These are phyloP conservation scores for Evansstolkia leycettana DNA, from an alignment of 495 filamentous ascomycete species.

Conservation along the genomic window DNA sequence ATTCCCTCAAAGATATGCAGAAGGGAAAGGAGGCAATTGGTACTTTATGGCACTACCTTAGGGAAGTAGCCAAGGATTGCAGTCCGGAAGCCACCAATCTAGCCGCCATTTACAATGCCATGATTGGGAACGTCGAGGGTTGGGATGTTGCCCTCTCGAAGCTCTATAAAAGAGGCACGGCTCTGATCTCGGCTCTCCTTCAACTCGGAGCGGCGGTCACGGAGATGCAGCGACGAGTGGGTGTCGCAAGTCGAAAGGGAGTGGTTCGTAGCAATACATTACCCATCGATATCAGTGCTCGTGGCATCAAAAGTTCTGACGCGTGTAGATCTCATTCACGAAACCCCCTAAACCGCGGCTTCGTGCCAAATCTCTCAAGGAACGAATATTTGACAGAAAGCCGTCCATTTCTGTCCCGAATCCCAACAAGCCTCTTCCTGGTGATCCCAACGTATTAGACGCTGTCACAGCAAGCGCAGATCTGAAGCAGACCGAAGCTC, in stretches of 20 bases:
- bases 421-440: constrained; percentile 24
- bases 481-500: constrained; percentile 4
- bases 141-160: constrained; percentile 66
- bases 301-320: constrained; percentile 1
- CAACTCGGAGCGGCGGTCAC: constrained; percentile 53
- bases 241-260: constrained; percentile 56
- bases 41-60: constrained; percentile 66
- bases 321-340: constrained; percentile 12
- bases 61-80: constrained; percentile 45
- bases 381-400: constrained; percentile 14
- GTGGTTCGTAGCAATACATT: constrained; percentile 18
- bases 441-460: constrained; percentile 14
- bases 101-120: constrained; percentile 57
- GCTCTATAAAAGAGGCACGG: constrained; percentile 50
- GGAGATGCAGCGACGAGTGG: constrained; percentile 69
- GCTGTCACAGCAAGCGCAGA: constrained; percentile 2
- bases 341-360: constrained; percentile 2
- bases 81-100: constrained; percentile 29
- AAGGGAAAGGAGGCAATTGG: constrained; percentile 67
- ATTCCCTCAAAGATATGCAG: constrained; percentile 61
- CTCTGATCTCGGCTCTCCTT: constrained; percentile 47
- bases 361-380: constrained; percentile 12
- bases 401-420: constrained; percentile 1
- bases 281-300: too few relatives aligned
- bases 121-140: constrained; percentile 78